Base-by-base conservation (phyloP, 257 asterid species). In the Echium plantagineum region DNA sequence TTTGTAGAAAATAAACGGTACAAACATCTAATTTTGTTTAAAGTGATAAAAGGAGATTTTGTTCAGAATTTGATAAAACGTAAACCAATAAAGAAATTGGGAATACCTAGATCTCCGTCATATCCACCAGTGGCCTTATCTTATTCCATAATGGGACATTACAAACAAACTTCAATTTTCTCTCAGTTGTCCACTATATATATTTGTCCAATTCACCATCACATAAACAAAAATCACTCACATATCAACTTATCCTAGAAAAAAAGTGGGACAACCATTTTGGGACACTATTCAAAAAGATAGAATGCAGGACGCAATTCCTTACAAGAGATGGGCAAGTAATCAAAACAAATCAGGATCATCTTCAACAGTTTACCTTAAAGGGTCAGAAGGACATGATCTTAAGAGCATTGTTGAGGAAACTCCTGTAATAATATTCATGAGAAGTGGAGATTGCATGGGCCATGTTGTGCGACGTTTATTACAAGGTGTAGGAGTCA, bases 401-500 rank as follows among this genome's bases (percentile, higher is more conserved):
- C 19, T 76, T 49, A 74, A 65, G 65, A 65, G 62, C 3, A 62
- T 54, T 35, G 68, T 80, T 1, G 35, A 56, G 12, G 83, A 71
- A 22, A 80, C 69, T 60, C 63, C 85, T 6, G 69, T 77, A 56
- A 62, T 77, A 24, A 74, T 80, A 32, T 74, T 76, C 30, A 71
- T 71, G 0, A 72, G 17, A 20, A 72, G 64, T 1, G 80, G 76
- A 0, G 77, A 82, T 51, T 80, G 85, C 61, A 71, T 80, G 82
- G 74, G 69, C 73, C 78, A 74, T 20, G 94, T 84, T 30, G 75
- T 75, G 19, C 71, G 74, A 61, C 68, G 81, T 28, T 58, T 85
- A 65, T 70, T 85, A 8, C 89, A 82, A 32, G 69, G 70, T 21
- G 54, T 77, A 0, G 87, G 83, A 8, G 83, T 68, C 19, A 85